phyloP scores from a whole-genome alignment of 352 stramenopile species.

The Globisporangium solare region DNA sequence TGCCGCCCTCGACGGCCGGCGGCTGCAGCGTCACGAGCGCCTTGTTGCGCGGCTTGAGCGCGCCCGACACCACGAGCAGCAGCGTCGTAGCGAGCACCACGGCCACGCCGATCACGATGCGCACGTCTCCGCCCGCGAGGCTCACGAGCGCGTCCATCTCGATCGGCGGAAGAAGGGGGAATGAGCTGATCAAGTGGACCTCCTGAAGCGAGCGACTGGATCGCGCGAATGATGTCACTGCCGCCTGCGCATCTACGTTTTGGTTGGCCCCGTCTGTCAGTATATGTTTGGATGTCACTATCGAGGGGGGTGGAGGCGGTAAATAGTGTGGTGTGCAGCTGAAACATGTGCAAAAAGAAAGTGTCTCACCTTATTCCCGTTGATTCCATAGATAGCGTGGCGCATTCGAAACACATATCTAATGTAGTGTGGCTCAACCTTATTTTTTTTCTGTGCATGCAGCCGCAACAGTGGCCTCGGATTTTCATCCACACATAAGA shows the following conservation, averaged over 20 bases:
- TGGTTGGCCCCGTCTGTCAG: too few species aligned
- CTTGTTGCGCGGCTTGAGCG: constrained; percentile 34
- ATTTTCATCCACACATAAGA: too few species aligned
- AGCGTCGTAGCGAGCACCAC: constrained; percentile 47
- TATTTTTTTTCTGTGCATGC: too few species aligned
- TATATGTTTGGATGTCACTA: too few species aligned
- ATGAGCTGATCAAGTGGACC: neutral
- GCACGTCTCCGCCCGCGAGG: constrained; percentile 36
- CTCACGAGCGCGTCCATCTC: constrained; percentile 45
- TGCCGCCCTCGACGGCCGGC: constrained; percentile 25
- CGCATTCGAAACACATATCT: too few species aligned
- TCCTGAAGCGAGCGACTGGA: neutral
- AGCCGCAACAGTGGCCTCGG: too few species aligned
- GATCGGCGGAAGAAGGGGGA: neutral
- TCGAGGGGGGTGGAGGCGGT: too few species aligned
- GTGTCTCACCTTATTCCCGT: too few species aligned
- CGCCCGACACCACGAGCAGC: constrained; percentile 29
- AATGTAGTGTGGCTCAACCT: too few species aligned
- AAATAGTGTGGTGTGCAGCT: too few species aligned
- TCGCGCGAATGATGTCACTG: constrained; percentile 8
- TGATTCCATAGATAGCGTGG: too few species aligned
- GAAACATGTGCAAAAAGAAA: too few species aligned
- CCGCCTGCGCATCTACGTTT: neutral
- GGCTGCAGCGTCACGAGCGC: constrained; percentile 49
- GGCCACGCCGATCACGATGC: constrained; percentile 40